Base-by-base conservation (phyloP, 208 protist genomes). In the Leishmania arabica region DNA sequence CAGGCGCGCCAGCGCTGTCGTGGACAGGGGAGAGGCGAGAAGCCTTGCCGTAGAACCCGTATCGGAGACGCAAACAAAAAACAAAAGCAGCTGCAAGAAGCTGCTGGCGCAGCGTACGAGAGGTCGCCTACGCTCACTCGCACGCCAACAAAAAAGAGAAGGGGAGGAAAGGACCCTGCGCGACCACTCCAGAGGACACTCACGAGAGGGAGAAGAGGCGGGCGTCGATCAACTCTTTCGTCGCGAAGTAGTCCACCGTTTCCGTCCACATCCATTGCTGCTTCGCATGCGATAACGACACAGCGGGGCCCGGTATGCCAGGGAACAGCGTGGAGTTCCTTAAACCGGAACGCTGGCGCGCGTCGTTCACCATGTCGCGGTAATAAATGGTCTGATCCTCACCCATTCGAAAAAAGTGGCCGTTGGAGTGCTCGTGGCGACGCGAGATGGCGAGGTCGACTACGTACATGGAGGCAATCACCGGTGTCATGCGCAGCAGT, bases 381-480 rank as follows among this genome's bases (percentile, higher is more conserved):
- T 89, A 91, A 31, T 73, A 40, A 31, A 82, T 56, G 0, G 89
- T 88, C 78, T 93, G 89, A 68, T 95, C 90, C 69, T 94, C 86
- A 6, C 90, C 92, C 90, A 95, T 95, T 73, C 92, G 90, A 60
- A 94, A 93, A 82, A 91, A 94, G 78, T 94, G 92, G 4, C 90
- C 92, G 83, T 82, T 94, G 53, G 82, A 85, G 19, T 68, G 75
- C 70, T 91, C 89, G 77, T 92, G 71, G n/a, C 90, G 90, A 80
- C 86, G 85, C 11, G 84, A 86, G 47, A 95, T 83, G 45, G 87
- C 88, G 17, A 93, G 71, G 80, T 95, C 92, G 6, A 81, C 88
- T 27, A 93, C 89, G 71, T 89, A 93, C 60, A 95, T 82, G 1
- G 89, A 74, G 8, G 87, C 85, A 31, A 93, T 90, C 11, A 89